Evolutionary conservation across 2,329 filamentous ascomycete species (phyloP), one percentile per base, ranked within the genome.

Genomic region (Trichoderma sp.): DNA sequence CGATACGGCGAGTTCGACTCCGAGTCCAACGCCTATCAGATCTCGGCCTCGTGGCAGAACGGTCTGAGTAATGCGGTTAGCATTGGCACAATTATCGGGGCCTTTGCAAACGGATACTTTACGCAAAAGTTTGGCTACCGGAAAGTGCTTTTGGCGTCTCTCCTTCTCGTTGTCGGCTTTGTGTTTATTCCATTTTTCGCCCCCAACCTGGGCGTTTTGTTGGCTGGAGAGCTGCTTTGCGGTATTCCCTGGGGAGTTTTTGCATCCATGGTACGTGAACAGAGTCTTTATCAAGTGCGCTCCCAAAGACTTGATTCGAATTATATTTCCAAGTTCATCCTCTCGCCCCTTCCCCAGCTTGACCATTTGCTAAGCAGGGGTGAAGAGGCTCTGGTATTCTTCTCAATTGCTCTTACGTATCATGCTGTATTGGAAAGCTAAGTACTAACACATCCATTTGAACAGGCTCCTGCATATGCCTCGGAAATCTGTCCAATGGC

Each of bases 111-210:
- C 13, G 58, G 58, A 11, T 60, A 47, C 24, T 21, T 55, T 33
- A 19, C 31, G 13, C 24, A 52, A 10, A 52, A 52, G n/a, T 81
- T 43, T 14, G 83, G 83, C 0, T 82, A 83, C 55, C 77, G 80
- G 24, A 77, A 77, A 71, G 82, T 81, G 0, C 79, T 86, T 69
- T 75, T 86, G 10, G 78, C 19, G 19, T 35, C 35, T 33, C 37
- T 35, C 7, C 10, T 57, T 40, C 31, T 35, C 24, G 72, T 83
- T 76, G 75, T 78, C 11, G 74, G 73, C 21, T 83, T 83, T 70
- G 82, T 87, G 47, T 84, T 83, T 64, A 74, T 85, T 13, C 75
- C 79, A n/a, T 84, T 85, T 72, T 85, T 85, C 60, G 80, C 82
- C 0, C 74, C 77, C 3, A 79, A 77, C 33, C 73, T 81, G 0